Base-by-base conservation (phyloP, 202 grass and related monocot genomes). In the Cymbopogon flexuosus region DNA sequence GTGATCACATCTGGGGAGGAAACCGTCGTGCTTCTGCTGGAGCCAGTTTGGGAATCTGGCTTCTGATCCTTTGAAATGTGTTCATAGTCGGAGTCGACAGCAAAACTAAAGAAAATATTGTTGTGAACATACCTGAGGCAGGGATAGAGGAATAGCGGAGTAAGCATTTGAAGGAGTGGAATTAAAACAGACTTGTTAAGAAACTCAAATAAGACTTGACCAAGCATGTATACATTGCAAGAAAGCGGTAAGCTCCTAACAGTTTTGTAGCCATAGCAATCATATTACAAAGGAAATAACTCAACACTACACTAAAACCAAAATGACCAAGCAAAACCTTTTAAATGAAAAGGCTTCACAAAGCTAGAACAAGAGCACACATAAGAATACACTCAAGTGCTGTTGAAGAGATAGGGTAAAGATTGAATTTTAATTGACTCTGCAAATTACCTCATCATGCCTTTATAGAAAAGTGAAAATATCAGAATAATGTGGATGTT, bases 21-120 rank as follows among this genome's bases (percentile, higher is more conserved):
- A 37, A 31, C 75, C 39, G 57, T 79, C 14, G 5, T 45, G 22
- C 69, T 72, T 63, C 19, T 83, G 21, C 52, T 42, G 63, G 77
- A 37, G n/a, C 56, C 84, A 83, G 80, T 78, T 80, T 75, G 81
- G 76, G 51, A 40, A 39, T 91, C 80, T 41, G 63, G 46, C 54
- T 88, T 89, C 42, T 87, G 73, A 59, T 84, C 90, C 83, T 99
- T 96, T 5, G 88, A 83, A 70, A 93, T 79, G 30, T 91, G 81
- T 75, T 89, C 90, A 62, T 93, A 91, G 85, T 96, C 93, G 0
- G 92, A 91, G 66, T 99, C 92, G 13, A 96, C 88, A 62, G 92
- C 96, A 79, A 99, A 99, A 82, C 96, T 99, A 75, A 99, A 99
- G 96, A 99, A 99, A 40, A 99, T 96, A 51, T 91, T 99, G 82